These are phyloP conservation scores for Tolypocladium sp. DNA, from an alignment of 2,329 filamentous ascomycete species.

Conservation along the genomic window DNA sequence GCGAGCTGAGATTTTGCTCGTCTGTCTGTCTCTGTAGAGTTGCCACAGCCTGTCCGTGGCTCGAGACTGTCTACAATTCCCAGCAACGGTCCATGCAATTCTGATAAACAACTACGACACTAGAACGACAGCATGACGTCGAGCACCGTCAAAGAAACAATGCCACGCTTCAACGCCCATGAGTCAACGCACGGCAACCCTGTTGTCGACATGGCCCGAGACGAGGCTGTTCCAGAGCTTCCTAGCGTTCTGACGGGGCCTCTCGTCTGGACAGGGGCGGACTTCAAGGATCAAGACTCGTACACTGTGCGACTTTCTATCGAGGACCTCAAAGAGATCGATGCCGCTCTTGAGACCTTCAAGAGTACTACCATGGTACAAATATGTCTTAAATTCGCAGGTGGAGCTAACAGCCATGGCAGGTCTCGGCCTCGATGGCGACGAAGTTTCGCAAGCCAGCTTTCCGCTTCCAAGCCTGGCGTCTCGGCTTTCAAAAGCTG, in stretches of 20 bases:
- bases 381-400: background rate
- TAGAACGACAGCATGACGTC: background rate
- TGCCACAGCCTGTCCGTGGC: too few relatives aligned
- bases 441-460: constrained; percentile 23
- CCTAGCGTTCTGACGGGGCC: constrained; percentile 3
- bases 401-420: background rate
- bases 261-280: constrained; percentile 8
- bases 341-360: constrained; percentile 13
- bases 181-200: background rate
- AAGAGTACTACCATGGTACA: constrained; percentile 6
- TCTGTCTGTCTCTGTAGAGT: background rate
- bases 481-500: constrained; percentile 21
- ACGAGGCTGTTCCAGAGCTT: background rate
- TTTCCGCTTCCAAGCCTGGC: constrained; percentile 32
- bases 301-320: constrained; percentile 10
- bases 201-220: background rate
- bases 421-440: constrained; percentile 24
- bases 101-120: background rate
- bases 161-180: background rate
- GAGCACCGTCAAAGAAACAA: too few relatives aligned
- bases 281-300: constrained; percentile 3
- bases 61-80: background rate
- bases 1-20: background rate
- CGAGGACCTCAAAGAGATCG: constrained; percentile 13
- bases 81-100: background rate